Base-by-base conservation (phyloP, 2,329 filamentous ascomycete species). In the Herpomyces periplanetae region DNA sequence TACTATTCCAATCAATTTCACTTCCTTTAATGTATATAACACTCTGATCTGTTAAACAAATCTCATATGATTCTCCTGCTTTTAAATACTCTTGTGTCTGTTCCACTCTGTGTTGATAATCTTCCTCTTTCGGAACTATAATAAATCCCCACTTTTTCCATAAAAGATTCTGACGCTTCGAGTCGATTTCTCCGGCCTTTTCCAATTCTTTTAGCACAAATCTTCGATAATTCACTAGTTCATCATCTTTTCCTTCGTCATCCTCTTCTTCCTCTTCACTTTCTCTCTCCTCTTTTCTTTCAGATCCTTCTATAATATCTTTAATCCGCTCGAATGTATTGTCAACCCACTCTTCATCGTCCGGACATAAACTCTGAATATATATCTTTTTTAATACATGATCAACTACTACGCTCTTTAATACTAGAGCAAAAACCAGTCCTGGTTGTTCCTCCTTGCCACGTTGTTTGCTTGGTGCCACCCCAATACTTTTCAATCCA, bases 51-150 rank as follows among this genome's bases (percentile, higher is more conserved):
- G 68, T 84, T 4, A 84, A 48, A 27, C 68, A 84, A 4, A 85
- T 47, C 33, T 85, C 69, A 34, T 85, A 85, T 0, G 66, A 71
- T 25, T 73, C 57, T 7, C 69, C 69, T 0, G 60, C 56, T 3
- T 56, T 50, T 25, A 85, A 63, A 25, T 52, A 48, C 3, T 53
- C 46, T 30, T 75, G 61, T 30, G 66, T 80, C 14, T 41, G 35
- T 10, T 43, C 38, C n/a, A 80, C 59, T 27, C 62, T 54, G 3
- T 41, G 36, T 27, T 58, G 55, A 31, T 80, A 84, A 10, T 17
- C 5, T 9, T 8, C 13, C 17, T 17, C 17, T 10, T 6, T 17
- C 10, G 17, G 17, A 17, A 8, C 5, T 5, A 5, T 6, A 10
- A 17, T 12, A 8, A 10, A 10, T 9, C 6, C 8, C 17, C 13